Base-by-base conservation (phyloP, 331 rosid genomes). In the Telfairia occidentalis region DNA sequence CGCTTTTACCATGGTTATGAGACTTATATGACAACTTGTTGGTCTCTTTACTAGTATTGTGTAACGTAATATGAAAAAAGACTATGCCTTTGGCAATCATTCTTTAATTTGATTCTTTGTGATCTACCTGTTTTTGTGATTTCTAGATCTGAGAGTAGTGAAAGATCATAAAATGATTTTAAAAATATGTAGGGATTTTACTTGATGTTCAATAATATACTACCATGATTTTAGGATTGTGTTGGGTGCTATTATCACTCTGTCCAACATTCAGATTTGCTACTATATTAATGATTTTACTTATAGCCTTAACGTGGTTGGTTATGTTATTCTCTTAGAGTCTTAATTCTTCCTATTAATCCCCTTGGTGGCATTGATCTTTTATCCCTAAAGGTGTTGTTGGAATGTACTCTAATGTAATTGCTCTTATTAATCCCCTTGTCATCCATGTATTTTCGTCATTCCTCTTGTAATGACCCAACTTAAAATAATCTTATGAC, bases 301-400 rank as follows among this genome's bases (percentile, higher is more conserved):
- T n/a, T n/a, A n/a, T 80, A 75, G 59, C 24, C 75, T 79, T 50
- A 35, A 52, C 13, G 11, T 63, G 53, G 45, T 45, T 42, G 30
- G 5, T 46, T 73, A 29, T 49, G 65, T 65, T 55, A 15, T 53
- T 65, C 46, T 78, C 74, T 82, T 48, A 92, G 94, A 81, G 29
- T 84, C 49, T 15, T 73, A 46, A 32, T 50, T 80, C 97, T 91
- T 61, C 87, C 94, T 46, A 58, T 82, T 37, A 6, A 38, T 81
- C 83, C 89, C 49, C 9, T 48, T 71, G 92, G 94, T 74, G 87
- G 86, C 73, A 79, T 87, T 74, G 95, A 90, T 86, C 84, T 90
- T 64, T 69, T n/a, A n/a, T 77, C 59, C 97, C 97, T 21, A 94
- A 94, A 48, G 87, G 94, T 53, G 84, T 83, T 32, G 97, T 96